A percentile compares a stretch with the other conserved stretches of the same genome.
Evolutionary conservation across 2,329 filamentous ascomycete genomes (phyloP).

Genomic region (Aspergillus uvarum): DNA sequence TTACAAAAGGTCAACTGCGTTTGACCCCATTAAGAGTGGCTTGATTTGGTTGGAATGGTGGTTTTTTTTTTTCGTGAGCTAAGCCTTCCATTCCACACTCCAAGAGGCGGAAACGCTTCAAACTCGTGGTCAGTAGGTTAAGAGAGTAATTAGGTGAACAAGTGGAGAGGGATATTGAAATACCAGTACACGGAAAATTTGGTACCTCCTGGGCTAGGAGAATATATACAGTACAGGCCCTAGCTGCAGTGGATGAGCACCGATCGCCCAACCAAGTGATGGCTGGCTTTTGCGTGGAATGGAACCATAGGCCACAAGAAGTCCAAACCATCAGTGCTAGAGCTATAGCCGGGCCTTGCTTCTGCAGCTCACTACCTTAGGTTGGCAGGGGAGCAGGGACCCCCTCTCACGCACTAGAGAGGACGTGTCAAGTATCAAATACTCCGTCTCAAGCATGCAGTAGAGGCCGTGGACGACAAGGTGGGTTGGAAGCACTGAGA

Average conservation of each 20-base stretch:
- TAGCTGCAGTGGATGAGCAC: conserved; percentile 1
- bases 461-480: neutral
- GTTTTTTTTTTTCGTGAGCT: neutral
- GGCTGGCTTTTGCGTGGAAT: conserved; percentile 3
- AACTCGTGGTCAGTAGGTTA: neutral
- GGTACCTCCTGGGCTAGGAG: neutral
- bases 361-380: conserved; percentile 8
- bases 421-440: conserved; percentile 11
- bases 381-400: neutral
- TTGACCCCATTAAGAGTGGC: too few relatives aligned
- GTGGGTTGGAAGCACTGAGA: conserved; percentile 12
- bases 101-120: neutral
- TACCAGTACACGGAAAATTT: neutral
- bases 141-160: neutral
- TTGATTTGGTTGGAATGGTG: neutral
- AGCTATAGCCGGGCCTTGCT: neutral
- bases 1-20: too few relatives aligned
- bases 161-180: conserved; percentile 2
- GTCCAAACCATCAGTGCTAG: conserved; percentile 12
- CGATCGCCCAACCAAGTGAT: conserved; percentile 12
- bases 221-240: neutral
- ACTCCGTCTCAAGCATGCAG: conserved; percentile 3
- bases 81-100: neutral
- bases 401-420: neutral
- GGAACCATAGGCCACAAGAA: conserved; percentile 13